Percentiles rank a stretch among this genome's conserved stretches.
phyloP scores from a whole-genome alignment of 306 rosid species.

The Malus asiatica region DNA sequence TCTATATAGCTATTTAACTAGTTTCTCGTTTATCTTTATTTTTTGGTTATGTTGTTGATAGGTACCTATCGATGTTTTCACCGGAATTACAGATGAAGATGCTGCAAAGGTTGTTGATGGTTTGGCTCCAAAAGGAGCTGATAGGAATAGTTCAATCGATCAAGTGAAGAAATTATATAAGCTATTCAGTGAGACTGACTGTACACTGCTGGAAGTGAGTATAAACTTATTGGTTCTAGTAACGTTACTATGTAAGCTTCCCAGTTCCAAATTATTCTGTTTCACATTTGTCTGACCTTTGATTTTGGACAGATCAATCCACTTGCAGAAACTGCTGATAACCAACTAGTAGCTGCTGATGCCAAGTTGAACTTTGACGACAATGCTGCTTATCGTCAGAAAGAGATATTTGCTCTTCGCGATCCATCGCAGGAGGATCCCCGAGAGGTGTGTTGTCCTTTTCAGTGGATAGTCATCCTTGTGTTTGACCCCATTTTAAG shows the following conservation, averaged over 20 bases:
- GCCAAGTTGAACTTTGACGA: conserved; percentile 97
- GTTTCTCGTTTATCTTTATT: conserved; percentile 13
- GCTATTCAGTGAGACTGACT: conserved; percentile 69
- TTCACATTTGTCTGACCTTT: conserved; percentile 8
- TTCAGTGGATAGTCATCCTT: conserved; percentile 1
- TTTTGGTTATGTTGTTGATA: conserved; percentile 13
- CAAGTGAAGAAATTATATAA: conserved; percentile 97
- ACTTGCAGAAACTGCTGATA: conserved; percentile 90
- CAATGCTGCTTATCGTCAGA: conserved; percentile 89
- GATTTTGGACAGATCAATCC: conserved; percentile 75
- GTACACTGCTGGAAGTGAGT: conserved; percentile 98
- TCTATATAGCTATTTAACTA: conserved; percentile 10
- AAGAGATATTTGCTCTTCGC: conserved; percentile 81
- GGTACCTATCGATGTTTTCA: conserved; percentile 92
- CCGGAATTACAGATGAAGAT: conserved; percentile 88
- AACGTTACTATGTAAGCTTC: neutral
- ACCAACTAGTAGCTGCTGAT: conserved; percentile 96
- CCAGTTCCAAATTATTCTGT: neutral
- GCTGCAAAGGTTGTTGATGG: conserved; percentile 98
- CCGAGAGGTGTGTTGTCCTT: conserved; percentile 58
- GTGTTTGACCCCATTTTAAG: neutral
- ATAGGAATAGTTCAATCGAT: conserved; percentile 69
- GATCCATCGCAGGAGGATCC: conserved; percentile 99
- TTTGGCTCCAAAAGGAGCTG: conserved; percentile 76
- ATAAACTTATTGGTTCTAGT: neutral